Conservation (phyloP, 129 eudicot genomes). For the carrot (Daucus carota) region DNA sequence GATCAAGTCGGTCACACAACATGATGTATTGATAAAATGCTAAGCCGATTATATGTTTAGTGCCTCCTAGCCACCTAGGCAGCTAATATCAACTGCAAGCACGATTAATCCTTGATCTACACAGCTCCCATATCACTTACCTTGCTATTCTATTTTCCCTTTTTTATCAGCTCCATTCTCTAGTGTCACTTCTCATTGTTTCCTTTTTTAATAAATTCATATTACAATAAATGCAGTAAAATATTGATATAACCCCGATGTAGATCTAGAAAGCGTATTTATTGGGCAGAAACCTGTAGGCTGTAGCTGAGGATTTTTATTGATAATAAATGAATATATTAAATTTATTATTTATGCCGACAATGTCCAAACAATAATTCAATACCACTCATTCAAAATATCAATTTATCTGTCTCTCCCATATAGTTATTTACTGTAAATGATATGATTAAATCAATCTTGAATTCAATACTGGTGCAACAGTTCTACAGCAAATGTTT, state of each 20-base stretch:
- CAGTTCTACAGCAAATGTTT: neutral
- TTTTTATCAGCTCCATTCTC: neutral
- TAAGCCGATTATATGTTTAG: neutral
- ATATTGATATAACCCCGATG: neutral
- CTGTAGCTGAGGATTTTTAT: neutral
- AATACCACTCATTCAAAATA: neutral
- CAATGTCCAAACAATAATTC: neutral
- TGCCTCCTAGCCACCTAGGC: neutral
- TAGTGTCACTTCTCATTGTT: neutral
- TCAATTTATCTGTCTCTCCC: neutral
- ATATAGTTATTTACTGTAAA: neutral
- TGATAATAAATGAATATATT: neutral
- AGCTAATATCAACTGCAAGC: neutral
- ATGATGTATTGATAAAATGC: neutral
- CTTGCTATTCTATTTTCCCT: neutral
- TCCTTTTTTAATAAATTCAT: neutral
- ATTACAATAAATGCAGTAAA: neutral
- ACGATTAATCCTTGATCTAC: neutral
- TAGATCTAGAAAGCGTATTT: neutral
- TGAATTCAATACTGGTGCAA: neutral
- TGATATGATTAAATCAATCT: neutral
- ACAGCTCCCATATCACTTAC: neutral
- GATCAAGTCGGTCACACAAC: neutral
- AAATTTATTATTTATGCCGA: neutral
- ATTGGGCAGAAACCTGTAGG: neutral